Evolutionary conservation across 495 filamentous ascomycete species (phyloP), one percentile per base, ranked within the genome.

Genomic region (Penicillium cosmopolitanum): DNA sequence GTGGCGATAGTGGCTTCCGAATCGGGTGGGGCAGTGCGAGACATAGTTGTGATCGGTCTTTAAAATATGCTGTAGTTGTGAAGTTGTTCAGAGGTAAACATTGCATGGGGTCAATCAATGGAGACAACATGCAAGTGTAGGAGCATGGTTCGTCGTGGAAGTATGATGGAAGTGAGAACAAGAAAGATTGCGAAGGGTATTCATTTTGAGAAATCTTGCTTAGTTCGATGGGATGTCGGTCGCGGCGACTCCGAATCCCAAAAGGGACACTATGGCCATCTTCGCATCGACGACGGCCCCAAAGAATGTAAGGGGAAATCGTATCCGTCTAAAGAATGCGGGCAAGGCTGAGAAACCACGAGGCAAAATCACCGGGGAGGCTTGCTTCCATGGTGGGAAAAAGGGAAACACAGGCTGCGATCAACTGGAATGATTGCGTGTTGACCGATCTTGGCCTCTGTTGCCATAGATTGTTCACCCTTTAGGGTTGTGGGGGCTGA

Each of bases 1-100:
- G 72, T 72, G 61, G 75, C 73, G 44, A 74, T 70, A 15, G 71
- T 74, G n/a, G 66, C 65, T 50, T 68, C 57, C 21, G 69, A 66
- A 44, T 66, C 56, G 21, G 67, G 57, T 55, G 65, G 64, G 43
- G 60, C 51, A n/a, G 60, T 58, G 46, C 58, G 57, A 40, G 63
- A 63, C 63, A 68, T 66, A 6, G 43, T 58, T 34, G 35, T 36
- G 33, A 18, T 21, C 34, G 33, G 50, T 56, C 8, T 19, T 19
- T 25, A 25, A 63, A 51, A 28, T 52, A 52, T 63, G 19, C 19
- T 19, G 46, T 51, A 12, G 28, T 46, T 19, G 36, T 31, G n/a
- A n/a, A n/a, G 21, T 13, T 54, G 33, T 42, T 31, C 42, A 12
- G 10, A 50, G 44, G 15, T 38, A 50, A 56, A 43, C 42, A 40